phyloP scores from a whole-genome alignment of 2,329 filamentous ascomycete genomes.

The Paecilomyces fulvus region DNA sequence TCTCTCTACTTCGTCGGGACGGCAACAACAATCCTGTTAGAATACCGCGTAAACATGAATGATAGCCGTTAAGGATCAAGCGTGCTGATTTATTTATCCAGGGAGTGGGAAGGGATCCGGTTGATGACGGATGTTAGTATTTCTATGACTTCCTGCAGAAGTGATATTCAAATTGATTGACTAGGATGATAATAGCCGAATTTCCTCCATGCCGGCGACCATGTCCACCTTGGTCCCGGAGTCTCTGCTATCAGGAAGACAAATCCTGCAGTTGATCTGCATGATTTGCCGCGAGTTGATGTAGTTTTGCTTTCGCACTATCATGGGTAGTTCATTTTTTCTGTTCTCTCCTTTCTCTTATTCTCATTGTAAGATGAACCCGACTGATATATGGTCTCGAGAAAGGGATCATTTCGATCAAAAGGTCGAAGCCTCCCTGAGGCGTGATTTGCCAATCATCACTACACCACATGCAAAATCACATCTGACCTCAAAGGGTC shows the following conservation, averaged over 20 bases:
- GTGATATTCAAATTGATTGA: neutral
- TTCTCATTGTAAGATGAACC: neutral
- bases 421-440: constrained; percentile 43
- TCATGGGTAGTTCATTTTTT: constrained; percentile 38
- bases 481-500: constrained; percentile 38
- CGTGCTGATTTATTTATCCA: constrained; percentile 5
- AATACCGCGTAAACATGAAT: neutral
- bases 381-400: neutral
- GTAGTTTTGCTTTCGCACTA: constrained; percentile 56
- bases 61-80: neutral
- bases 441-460: constrained; percentile 52
- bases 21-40: constrained; percentile 30
- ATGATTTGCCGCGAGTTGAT: constrained; percentile 52
- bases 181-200: constrained; percentile 40
- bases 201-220: constrained; percentile 57
- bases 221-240: constrained; percentile 58
- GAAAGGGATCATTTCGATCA: constrained; percentile 46
- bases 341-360: neutral
- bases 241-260: constrained; percentile 48
- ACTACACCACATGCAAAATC: constrained; percentile 54
- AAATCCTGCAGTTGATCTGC: constrained; percentile 53
- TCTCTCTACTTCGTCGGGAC: constrained; percentile 32
- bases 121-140: constrained; percentile 32
- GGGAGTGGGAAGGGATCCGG: constrained; percentile 32
- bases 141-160: neutral